A percentile compares a stretch with the other conserved stretches of the same genome.
Evolutionary conservation across 768 basidiomycete species (phyloP).

Genomic region (Pleurotus platypus): DNA sequence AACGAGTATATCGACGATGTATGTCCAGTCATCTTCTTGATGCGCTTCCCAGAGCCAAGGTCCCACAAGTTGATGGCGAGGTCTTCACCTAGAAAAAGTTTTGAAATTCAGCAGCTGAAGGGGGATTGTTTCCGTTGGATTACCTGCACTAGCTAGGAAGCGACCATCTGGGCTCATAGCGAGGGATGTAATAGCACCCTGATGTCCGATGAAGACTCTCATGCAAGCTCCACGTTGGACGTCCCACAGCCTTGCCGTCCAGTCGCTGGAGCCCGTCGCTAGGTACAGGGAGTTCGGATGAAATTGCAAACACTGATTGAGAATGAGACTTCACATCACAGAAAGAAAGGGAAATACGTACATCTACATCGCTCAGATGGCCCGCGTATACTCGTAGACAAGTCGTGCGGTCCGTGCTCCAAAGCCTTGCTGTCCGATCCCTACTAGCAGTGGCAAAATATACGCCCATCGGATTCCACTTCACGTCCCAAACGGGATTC

Average conservation of each 20-base stretch:
- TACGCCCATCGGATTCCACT: conserved; percentile 98
- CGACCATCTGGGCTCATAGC: conserved; percentile 93
- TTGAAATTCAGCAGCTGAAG: neutral
- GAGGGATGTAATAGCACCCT: conserved; percentile 80
- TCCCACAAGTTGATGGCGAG: conserved; percentile 96
- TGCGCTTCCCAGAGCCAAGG: conserved; percentile 85
- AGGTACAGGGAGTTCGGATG: conserved; percentile 98
- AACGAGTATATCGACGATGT: conserved; percentile 86
- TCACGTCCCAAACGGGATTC: conserved; percentile 97
- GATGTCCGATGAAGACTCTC: conserved; percentile 93
- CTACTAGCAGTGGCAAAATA: conserved; percentile 96
- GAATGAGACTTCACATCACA: conserved; percentile 2
- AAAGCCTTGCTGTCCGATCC: conserved; percentile 91
- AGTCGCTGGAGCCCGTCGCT: conserved; percentile 94
- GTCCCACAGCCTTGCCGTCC: conserved; percentile 96
- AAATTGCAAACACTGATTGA: conserved; percentile 80
- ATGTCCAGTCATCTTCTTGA: conserved; percentile 97
- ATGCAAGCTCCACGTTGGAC: conserved; percentile 94
- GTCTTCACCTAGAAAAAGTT: conserved; percentile 63
- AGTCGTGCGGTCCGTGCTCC: conserved; percentile 89
- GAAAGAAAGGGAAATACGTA: conserved; percentile 38
- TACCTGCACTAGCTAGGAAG: conserved; percentile 88
- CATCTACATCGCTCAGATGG: conserved; percentile 95
- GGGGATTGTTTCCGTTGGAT: conserved; percentile 9
- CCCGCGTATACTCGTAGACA: conserved; percentile 92